Base-by-base conservation (phyloP, 257 asterid species). In the Solanum raphanifolium region DNA sequence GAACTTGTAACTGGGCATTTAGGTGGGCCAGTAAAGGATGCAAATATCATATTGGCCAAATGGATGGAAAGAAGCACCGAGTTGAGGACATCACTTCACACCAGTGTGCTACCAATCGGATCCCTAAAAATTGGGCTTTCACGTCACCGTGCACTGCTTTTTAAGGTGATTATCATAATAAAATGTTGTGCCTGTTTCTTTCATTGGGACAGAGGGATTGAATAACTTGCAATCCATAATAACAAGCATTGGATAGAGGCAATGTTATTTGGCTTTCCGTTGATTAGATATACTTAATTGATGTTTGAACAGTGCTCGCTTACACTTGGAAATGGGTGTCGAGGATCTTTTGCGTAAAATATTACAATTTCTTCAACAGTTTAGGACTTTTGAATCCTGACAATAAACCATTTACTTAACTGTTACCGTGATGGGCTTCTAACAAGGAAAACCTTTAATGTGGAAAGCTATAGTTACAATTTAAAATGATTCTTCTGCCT, bases 81-180 rank as follows among this genome's bases (percentile, higher is more conserved):
- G 91, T 89, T 97, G 91, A 93, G 98, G 91, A 91, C 96, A 84
- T 94, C 98, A 87, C 96, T 94, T 88, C 99, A 97, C 89, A 97
- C 99, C 89, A 90, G 93, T 82, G 96, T 97, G 89, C 92, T 95
- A 88, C 98, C 99, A 84, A 93, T 97, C 85, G 99, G 98, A 85
- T 94, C 99, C 79, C 90, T 97, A 87, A 94, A 88, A 91, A 86
- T 95, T 87, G 99, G 99, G 88, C 98, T 97, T 84, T 94, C 94
- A 87, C 98, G 99, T 65, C 99, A 97, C 91, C 98, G 99, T 81
- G 99, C 99, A 25, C 89, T 97, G 94, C 99, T 97, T 87, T 97
- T 97, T 88, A 97, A 97, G 99, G 99, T 93, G 90, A 89, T 89
- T 78, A 90, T 41, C 82, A 27, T 88, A 27, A 23, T 65, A 34